Percentiles rank a stretch among this genome's conserved stretches.
Conservation (phyloP, 768 basidiomycete species). For the Gloeophyllum trabeum region DNA sequence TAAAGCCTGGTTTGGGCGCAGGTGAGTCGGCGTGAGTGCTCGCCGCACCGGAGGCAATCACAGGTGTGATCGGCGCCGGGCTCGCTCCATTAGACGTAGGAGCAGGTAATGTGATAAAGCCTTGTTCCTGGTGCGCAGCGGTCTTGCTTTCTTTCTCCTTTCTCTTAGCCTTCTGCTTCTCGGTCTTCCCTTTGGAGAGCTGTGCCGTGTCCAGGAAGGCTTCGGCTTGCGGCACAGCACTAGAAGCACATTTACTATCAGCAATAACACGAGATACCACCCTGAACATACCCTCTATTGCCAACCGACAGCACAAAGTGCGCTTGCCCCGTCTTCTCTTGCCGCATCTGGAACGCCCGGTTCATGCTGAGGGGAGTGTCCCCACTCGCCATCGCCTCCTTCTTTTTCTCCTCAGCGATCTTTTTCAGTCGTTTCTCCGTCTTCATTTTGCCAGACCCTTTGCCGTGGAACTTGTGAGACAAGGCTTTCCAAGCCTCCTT, state of each 20-base stretch:
- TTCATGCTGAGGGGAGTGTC: conserved; percentile 97
- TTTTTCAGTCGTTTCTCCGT: conserved; percentile 93
- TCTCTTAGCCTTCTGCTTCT: conserved; percentile 72
- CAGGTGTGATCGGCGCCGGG: conserved; percentile 27
- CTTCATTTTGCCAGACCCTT: conserved; percentile 94
- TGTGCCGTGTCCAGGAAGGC: conserved; percentile 78
- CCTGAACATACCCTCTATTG: conserved; percentile 65
- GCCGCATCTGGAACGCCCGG: conserved; percentile 83
- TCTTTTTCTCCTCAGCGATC: conserved; percentile 95
- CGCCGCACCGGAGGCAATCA: conserved; percentile 25
- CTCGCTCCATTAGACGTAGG: conserved; percentile 33
- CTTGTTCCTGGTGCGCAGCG: conserved; percentile 32
- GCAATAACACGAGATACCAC: conserved; percentile 1
- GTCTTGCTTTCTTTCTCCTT: conserved; percentile 47
- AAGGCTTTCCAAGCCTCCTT: conserved; percentile 99
- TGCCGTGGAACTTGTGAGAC: conserved; percentile 97
- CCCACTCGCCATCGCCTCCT: conserved; percentile 86
- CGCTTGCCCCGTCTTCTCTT: conserved; percentile 90
- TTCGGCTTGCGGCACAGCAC: conserved; percentile 77
- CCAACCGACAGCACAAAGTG: conserved; percentile 94
- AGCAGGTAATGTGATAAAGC: conserved; percentile 67
- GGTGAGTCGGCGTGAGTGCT: conserved; percentile 62
- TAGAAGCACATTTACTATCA: conserved; percentile 18
- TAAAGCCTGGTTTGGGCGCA: conserved; percentile 63
- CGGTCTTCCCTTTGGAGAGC: conserved; percentile 73